Base-by-base conservation (phyloP, 1,284 basidiomycete species). In the Tilletia indica region DNA sequence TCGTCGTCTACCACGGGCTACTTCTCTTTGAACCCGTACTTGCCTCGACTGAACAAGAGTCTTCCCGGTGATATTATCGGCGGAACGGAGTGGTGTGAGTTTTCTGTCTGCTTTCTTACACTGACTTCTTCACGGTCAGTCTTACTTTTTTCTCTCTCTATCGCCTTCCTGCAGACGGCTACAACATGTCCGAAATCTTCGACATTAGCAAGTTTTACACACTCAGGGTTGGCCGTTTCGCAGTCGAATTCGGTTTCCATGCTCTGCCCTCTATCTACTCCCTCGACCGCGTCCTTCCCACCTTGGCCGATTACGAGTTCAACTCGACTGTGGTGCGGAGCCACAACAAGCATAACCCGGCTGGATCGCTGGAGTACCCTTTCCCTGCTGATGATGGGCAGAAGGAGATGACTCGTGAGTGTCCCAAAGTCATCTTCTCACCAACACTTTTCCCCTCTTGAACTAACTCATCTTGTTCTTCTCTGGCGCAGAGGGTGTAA, bases 211-310 rank as follows among this genome's bases (percentile, higher is more conserved):
- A 88, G 0, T 90, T 87, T 19, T 54, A 63, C 58, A 48, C 42
- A 1, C 39, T 68, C 77, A 88, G 88, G 2, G 85, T 88, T 1
- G 85, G 86, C n/a, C 85, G 88, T 86, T 89, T 89, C 73, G 86
- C 89, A 48, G 89, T 89, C 74, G 89, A 90, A 77, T 90, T 90
- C 74, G 89, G 89, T 21, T 90, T 89, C 83, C 89, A 89, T 78
- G 89, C 89, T 0, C 88, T 89, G 87, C 89, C 89, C 0, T 90
- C 88, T 0, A 88, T 90, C 82, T 89, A 89, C 75, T 88, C 86
- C 69, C 89, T 89, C 87, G 87, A 90, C 78, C 87, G 89, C 75
- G 88, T 89, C 0, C 86, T 90, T 19, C 76, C 83, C 16, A 85
- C 86, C 0, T n/a, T 56, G 38, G 86, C 86, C 14, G 88, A 88